A percentile compares a stretch with the other conserved stretches of the same genome.
phyloP scores from a whole-genome alignment of 331 rosid species.

The Acacia pycnantha region DNA sequence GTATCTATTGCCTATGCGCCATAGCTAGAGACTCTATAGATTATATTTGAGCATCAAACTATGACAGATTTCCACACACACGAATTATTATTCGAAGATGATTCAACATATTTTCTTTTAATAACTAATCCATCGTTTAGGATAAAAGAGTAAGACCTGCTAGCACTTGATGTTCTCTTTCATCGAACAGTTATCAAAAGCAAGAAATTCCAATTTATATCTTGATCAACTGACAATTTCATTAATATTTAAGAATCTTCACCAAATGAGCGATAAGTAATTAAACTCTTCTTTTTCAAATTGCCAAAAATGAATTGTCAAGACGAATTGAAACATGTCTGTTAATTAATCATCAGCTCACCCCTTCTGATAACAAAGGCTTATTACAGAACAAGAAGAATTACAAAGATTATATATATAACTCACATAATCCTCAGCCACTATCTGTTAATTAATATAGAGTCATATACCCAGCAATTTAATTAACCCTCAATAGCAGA shows the following conservation, averaged over 20 bases:
- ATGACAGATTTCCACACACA: neutral
- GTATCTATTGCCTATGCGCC: neutral
- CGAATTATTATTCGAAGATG: neutral
- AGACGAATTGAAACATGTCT: neutral
- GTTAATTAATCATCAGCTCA: neutral
- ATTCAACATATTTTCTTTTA: neutral
- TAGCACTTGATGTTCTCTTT: neutral
- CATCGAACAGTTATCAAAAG: neutral
- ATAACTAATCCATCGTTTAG: neutral
- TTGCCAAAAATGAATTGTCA: constrained; percentile 14
- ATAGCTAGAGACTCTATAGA: neutral
- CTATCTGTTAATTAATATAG: constrained; percentile 2
- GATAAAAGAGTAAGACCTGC: neutral
- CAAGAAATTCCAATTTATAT: neutral
- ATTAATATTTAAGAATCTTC: neutral
- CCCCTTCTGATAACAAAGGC: neutral
- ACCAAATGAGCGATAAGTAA: too few relatives aligned
- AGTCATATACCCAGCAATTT: constrained; percentile 15
- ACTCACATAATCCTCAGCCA: constrained; percentile 5
- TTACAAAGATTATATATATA: constrained; percentile 19
- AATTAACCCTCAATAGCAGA: neutral
- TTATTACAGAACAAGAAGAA: constrained; percentile 9
- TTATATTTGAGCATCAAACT: neutral
- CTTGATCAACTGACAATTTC: neutral
- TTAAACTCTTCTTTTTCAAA: neutral